These are phyloP conservation scores for Lasiosphaeris hirsuta DNA, from an alignment of 495 filamentous ascomycete genomes.

Conservation along the genomic window DNA sequence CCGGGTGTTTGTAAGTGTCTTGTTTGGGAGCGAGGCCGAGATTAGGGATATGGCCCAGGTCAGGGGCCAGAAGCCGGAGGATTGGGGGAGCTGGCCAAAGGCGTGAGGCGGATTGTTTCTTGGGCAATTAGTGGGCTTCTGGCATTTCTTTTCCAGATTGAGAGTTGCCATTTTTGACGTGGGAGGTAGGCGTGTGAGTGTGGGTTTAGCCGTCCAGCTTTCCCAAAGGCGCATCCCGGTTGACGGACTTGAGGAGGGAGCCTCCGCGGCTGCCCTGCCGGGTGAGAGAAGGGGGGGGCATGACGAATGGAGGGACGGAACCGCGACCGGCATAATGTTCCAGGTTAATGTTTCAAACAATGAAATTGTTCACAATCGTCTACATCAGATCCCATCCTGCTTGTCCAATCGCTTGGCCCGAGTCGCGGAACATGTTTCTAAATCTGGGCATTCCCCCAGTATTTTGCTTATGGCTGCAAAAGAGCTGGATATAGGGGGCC, in stretches of 20 bases:
- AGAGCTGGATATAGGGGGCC: too few relatives aligned
- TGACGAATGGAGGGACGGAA: neutral
- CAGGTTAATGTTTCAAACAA: slow-evolving; percentile 2
- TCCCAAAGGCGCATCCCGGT: neutral
- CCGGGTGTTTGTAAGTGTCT: neutral
- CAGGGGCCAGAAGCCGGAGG: neutral
- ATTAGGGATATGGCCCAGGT: neutral
- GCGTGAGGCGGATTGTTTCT: too few relatives aligned
- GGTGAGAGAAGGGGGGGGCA: neutral
- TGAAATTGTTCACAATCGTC: neutral
- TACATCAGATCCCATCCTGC: neutral
- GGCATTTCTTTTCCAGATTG: too few relatives aligned
- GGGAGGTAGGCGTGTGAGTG: too few relatives aligned
- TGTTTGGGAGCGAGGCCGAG: neutral
- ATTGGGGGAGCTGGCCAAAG: too few relatives aligned
- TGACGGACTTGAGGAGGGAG: neutral
- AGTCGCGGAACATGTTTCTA: neutral
- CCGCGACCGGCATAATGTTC: slow-evolving; percentile 7
- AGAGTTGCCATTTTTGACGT: too few relatives aligned
- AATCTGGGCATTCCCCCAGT: neutral
- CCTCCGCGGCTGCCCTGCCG: neutral
- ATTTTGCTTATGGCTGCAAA: too few relatives aligned
- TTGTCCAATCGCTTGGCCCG: neutral
- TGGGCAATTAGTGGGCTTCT: too few relatives aligned
- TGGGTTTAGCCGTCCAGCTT: too few relatives aligned